Base-by-base conservation (phyloP, 2,329 filamentous ascomycete species). In the Furcasterigmium sp. region DNA sequence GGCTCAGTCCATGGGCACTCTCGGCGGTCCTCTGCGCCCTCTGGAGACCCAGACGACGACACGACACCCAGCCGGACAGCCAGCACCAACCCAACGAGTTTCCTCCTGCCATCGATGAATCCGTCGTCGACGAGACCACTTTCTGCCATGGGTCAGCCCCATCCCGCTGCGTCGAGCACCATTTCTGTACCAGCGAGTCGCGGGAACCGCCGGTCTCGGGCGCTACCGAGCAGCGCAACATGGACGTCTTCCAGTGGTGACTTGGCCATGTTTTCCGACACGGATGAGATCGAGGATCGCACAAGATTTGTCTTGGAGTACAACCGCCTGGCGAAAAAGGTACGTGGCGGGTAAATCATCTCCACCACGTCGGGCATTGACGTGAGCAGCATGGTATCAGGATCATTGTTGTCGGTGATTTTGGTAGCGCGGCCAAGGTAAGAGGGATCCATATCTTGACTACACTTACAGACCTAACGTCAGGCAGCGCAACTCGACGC, bases 261-360 rank as follows among this genome's bases (percentile, higher is more conserved):
- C 25, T 52, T 67, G 15, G 72, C 66, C 3, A 54, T 69, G 14
- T 54, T 70, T 25, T 69, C 66, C 17, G 74, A 79, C 42, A 62
- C 62, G 4, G 76, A 78, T 32, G 71, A 73, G 23, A 56, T 72
- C 14, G 69, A 73, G 28, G 68, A 75, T 42, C 67, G 76, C 23
- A 56, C 61, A 2, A 53, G 60, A 3, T 78, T 77, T 54, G 57
- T 82, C 6, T 53, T 70, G 8, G 75, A 82, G 51, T 85, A 82
- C 57, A 84, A 84, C 55, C 64, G 69, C 5, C 57, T 84, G 5
- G 80, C 81, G 3, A 70, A 67, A 44, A 77, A 77, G 70, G 80
- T 81, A 47, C 35, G 19, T 37, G 8, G 8, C 35, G 13, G n/a
- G n/a, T n/a, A n/a, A n/a, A n/a, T 23, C 18, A 13, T 10, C 11